Evolutionary conservation across 2,329 filamentous ascomycete species (phyloP).

Genomic region (Mycocentrospora acerina): DNA sequence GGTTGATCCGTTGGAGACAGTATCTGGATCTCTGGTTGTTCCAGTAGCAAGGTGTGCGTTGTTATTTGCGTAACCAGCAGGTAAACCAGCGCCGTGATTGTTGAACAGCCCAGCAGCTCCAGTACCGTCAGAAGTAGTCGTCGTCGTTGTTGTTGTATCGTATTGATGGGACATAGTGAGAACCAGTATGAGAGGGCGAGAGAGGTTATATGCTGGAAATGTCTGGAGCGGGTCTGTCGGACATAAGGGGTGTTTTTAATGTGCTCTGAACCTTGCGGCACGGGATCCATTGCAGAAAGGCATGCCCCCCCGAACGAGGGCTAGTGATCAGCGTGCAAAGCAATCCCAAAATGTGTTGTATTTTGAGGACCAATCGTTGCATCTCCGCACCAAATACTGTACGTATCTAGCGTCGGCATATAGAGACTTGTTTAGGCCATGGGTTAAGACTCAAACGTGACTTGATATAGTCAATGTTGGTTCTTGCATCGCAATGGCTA

Average conservation of each 20-base stretch:
- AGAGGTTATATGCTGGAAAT: conserved; percentile 14
- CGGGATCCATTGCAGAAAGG: conserved; percentile 13
- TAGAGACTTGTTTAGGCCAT: conserved; percentile 7
- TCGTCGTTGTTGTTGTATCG: conserved; percentile 8
- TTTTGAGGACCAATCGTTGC: conserved; percentile 22
- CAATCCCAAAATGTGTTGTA: conserved; percentile 8
- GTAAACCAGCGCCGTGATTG: conserved; percentile 18
- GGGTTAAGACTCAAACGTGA: too few species aligned
- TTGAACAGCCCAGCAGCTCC: conserved; percentile 10
- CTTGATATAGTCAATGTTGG: too few species aligned
- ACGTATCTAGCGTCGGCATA: conserved; percentile 15
- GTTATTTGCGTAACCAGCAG: conserved; percentile 10
- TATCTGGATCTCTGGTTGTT: conserved; percentile 24
- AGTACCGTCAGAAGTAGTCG: conserved; percentile 4
- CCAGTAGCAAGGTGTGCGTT: conserved; percentile 15
- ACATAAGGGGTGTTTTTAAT: conserved; percentile 9
- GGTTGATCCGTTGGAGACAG: conserved; percentile 26
- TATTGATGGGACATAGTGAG: conserved; percentile 11
- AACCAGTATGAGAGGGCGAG: conserved; percentile 5
- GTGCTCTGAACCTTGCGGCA: conserved; percentile 16
- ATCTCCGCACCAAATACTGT: conserved; percentile 22
- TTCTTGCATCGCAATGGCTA: too few species aligned
- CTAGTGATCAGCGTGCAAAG: conserved; percentile 22
- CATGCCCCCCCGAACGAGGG: conserved; percentile 25
- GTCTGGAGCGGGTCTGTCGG: conserved; percentile 3